phyloP scores from a whole-genome alignment of 2,329 filamentous ascomycete species.

The Trichoderma cornu-damae region DNA sequence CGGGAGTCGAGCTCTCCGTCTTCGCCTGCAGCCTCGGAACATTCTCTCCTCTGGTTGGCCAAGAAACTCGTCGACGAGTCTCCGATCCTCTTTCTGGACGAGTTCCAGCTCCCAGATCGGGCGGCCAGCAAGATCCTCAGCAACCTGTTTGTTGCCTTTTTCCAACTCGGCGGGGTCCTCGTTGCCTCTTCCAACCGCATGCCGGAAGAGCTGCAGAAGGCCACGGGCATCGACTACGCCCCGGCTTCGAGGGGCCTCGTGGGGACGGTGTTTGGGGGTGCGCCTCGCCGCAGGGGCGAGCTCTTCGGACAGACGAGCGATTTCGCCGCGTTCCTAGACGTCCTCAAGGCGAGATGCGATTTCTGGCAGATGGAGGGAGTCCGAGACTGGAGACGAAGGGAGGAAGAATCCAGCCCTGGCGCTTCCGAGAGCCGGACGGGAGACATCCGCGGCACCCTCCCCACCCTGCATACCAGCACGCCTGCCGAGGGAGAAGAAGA shows the following conservation, averaged over 20 bases:
- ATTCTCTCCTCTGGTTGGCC: constrained; percentile 68
- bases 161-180: constrained; percentile 74
- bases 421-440: not conserved
- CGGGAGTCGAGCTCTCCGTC: constrained; percentile 38
- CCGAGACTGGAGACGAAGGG: constrained; percentile 63
- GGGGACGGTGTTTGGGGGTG: constrained; percentile 43
- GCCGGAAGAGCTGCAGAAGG: constrained; percentile 75
- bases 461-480: not conserved
- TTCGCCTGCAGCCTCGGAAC: constrained; percentile 38
- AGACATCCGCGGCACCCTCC: not conserved
- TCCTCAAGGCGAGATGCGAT: constrained; percentile 71
- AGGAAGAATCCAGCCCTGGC: constrained; percentile 30
- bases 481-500: not conserved
- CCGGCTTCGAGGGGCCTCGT: constrained; percentile 51
- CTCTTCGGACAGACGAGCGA: constrained; percentile 61
- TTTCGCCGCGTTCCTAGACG: constrained; percentile 70
- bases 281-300: constrained; percentile 38
- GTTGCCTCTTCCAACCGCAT: constrained; percentile 78
- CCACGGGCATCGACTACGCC: constrained; percentile 63
- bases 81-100: constrained; percentile 74
- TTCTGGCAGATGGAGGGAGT: constrained; percentile 79
- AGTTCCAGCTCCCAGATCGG: constrained; percentile 77
- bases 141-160: constrained; percentile 73
- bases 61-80: constrained; percentile 69
- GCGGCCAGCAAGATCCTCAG: constrained; percentile 74